Evolutionary conservation across 306 rosid genomes (phyloP), one percentile per base, ranked within the genome.

Genomic region (Datisca glomerata): DNA sequence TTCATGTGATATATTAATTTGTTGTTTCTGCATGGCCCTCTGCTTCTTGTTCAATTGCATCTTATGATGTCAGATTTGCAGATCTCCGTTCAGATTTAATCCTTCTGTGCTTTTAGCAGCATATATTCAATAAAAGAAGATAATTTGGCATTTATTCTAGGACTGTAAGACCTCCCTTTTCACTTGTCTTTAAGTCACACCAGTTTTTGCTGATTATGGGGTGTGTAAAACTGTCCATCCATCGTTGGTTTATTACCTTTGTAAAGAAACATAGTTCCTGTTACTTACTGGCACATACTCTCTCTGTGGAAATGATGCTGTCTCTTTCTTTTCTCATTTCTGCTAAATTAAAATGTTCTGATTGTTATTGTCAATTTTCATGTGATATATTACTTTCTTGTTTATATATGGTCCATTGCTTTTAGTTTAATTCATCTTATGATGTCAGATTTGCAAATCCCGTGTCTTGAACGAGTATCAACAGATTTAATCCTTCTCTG

Each of bases 251-350:
- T n/a, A n/a, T n/a, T n/a, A n/a, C n/a, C n/a, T n/a, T n/a, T n/a
- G n/a, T n/a, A n/a, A n/a, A n/a, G n/a, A n/a, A n/a, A n/a, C n/a
- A n/a, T n/a, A n/a, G n/a, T n/a, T n/a, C n/a, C n/a, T n/a, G 7
- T 31, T n/a, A n/a, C n/a, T n/a, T n/a, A n/a, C 83, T 49, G 29
- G 83, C 72, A 95, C 43, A 45, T 85, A 29, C 69, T 80, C 49
- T 70, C 77, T 80, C 96, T 24, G 96, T 85, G 58, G 71, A 80
- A 13, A 93, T 80, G 96, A 93, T 85, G 42, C 59, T 51, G 42
- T 56, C 27, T 55, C 32, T 53, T 60, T 12, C 56, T 15, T 18
- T n/a, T 11, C n/a, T n/a, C n/a, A n/a, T n/a, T n/a, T n/a, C n/a
- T n/a, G n/a, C n/a, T n/a, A n/a, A n/a, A 31, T n/a, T n/a, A n/a